Evolutionary conservation across 2,329 filamentous ascomycete species (phyloP), one percentile per base, ranked within the genome.

Genomic region (Neopestalotiopsis sp.): DNA sequence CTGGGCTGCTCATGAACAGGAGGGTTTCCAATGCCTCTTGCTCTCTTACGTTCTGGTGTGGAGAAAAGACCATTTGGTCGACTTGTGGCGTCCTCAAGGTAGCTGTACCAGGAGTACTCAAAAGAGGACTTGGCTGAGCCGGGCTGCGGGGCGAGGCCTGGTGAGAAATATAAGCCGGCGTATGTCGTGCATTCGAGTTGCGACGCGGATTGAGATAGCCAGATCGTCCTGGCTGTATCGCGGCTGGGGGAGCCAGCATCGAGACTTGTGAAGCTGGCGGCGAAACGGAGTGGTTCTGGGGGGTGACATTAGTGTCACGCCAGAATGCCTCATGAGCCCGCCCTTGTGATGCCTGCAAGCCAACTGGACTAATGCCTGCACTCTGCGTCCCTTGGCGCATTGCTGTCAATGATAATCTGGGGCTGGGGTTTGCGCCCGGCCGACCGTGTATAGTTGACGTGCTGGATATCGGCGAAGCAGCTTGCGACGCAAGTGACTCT

Each of bases 11-110:
- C 89, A 96, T 92, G 76, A 95, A 94, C 32, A 95, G 83, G 30
- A 96, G 81, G 0, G 92, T 92, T 76, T 95, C 93, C 61, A 95
- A 90, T 5, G 93, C 93, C 74, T 95, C 93, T 75, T 94, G 92
- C 76, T 96, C 93, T 65, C 92, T 88, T 9, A 88, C 82, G 28
- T 89, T 90, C 71, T 93, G 91, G 68, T 90, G 91, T 0, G 91
- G 90, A 38, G 91, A 92, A 70, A 90, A 90, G 4, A 92, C 81
- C 17, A 90, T 88, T 7, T 87, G 84, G 67, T 88, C 86, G 24
- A 80, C 78, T 65, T 79, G 81, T 61, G 81, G 81, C 28, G 80
- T 80, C 14, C 77, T 77, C 69, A 70, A 76, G 75, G n/a, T 75
- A 69, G 71, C 76, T 71, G 77, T 81, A 32, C 73, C 78, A 12